Conservation (phyloP, 768 basidiomycete species). For the Suillus alpinus region DNA sequence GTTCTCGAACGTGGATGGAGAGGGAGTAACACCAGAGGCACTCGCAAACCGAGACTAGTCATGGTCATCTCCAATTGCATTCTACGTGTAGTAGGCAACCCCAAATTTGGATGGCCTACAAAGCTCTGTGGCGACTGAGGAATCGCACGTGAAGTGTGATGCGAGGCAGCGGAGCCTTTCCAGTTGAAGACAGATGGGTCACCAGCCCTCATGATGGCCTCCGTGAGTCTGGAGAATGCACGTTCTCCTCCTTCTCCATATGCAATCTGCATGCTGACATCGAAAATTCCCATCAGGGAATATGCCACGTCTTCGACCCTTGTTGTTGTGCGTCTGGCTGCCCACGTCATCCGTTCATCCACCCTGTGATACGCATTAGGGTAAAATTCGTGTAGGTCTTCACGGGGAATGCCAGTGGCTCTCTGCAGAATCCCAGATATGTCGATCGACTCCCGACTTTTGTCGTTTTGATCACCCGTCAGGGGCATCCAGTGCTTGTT, state of each 20-base stretch:
- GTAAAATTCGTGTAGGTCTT: neutral
- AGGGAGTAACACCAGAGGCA: neutral
- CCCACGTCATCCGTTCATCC: slow-evolving; percentile 5
- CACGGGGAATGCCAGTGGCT: neutral
- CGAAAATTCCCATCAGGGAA: neutral
- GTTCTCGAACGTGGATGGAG: neutral
- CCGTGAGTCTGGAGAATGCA: slow-evolving; percentile 24
- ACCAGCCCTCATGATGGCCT: slow-evolving; percentile 10
- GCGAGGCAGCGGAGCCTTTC: neutral
- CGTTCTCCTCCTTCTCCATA: slow-evolving; percentile 27
- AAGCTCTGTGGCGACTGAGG: neutral
- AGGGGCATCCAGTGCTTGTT: slow-evolving; percentile 19
- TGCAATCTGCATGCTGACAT: neutral
- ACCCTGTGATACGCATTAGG: neutral
- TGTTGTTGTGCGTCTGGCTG: neutral
- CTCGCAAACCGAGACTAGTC: neutral
- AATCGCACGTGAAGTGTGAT: neutral
- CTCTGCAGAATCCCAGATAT: neutral
- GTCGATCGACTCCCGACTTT: neutral
- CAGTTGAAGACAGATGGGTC: neutral
- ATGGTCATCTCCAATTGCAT: neutral
- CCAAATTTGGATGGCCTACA: neutral
- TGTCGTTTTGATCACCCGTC: slow-evolving; percentile 15
- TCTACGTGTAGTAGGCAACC: neutral
- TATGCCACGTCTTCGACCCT: neutral